A percentile compares a stretch with the other conserved stretches of the same genome.
Evolutionary conservation across 257 asterid species (phyloP).

Genomic region (Ajuga chamaepitys): DNA sequence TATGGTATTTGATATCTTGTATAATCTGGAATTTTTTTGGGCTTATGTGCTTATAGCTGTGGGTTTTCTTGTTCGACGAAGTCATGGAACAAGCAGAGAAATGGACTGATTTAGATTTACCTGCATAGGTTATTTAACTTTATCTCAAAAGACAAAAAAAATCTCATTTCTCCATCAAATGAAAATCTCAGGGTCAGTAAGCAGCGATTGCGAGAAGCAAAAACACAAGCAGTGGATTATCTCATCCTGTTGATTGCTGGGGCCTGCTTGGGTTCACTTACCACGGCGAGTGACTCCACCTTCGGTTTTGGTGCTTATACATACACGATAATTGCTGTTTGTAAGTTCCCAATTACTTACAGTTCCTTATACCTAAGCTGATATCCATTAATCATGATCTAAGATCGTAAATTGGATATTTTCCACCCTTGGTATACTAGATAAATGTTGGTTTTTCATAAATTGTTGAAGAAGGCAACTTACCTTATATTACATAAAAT

Average conservation of each 20-base stretch:
- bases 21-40: neutral
- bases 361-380: neutral
- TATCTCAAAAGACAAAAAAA: conserved; percentile 7
- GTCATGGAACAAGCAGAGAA: neutral
- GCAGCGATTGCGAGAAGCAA: conserved; percentile 58
- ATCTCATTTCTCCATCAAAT: conserved; percentile 11
- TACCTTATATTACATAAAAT: neutral
- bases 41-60: neutral
- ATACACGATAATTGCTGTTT: conserved; percentile 49
- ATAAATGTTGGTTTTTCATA: neutral
- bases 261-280: conserved; percentile 52
- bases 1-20: conserved; percentile 2
- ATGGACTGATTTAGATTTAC: neutral
- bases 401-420: neutral
- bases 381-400: neutral
- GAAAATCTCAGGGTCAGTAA: conserved; percentile 36
- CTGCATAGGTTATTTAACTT: neutral
- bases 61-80: neutral
- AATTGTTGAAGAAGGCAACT: neutral
- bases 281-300: conserved; percentile 33
- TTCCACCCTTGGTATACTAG: neutral
- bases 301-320: conserved; percentile 58
- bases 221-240: conserved; percentile 50
- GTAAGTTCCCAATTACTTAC: conserved; percentile 27
- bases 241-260: conserved; percentile 55